These are phyloP conservation scores for Ricinus communis DNA, from an alignment of 345 rosid species.

Conservation along the genomic window DNA sequence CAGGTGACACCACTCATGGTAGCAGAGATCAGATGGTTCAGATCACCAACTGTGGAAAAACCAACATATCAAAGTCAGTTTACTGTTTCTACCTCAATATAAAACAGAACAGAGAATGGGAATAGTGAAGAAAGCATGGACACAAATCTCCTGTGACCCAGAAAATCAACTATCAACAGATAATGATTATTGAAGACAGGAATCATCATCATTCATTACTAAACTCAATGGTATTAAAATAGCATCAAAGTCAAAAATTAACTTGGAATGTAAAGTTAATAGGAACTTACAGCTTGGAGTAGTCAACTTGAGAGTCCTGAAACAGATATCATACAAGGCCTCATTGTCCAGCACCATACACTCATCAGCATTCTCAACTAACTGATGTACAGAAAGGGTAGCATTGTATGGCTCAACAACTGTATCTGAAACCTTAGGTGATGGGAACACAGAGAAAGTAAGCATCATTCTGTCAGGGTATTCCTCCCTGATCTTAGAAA, in stretches of 20 bases:
- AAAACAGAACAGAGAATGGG: neutral
- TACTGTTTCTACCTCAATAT: neutral
- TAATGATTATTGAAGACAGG: neutral
- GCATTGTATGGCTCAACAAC: conserved; percentile 33
- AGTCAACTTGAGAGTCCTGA: conserved; percentile 30
- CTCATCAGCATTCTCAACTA: conserved; percentile 34
- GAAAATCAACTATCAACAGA: no score
- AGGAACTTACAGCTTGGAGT: conserved; percentile 29
- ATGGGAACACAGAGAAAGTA: conserved; percentile 31
- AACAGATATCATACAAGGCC: conserved; percentile 30
- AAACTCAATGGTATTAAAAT: neutral
- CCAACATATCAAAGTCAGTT: neutral
- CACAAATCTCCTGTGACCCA: no score
- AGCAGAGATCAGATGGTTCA: conserved; percentile 29
- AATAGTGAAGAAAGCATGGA: no score
- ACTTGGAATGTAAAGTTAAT: neutral
- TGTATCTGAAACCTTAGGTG: conserved; percentile 32
- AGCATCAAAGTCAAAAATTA: neutral
- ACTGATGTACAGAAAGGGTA: conserved; percentile 28
- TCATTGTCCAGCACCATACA: conserved; percentile 34
- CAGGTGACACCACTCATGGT: conserved; percentile 30
- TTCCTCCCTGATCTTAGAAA: conserved; percentile 32
- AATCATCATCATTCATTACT: neutral
- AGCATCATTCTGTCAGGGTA: conserved; percentile 36
- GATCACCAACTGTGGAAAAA: conserved; percentile 21